A percentile compares a stretch with the other conserved stretches of the same genome.
phyloP scores from a whole-genome alignment of 2,329 filamentous ascomycete genomes.

The Thermothelomyces thermophilus region DNA sequence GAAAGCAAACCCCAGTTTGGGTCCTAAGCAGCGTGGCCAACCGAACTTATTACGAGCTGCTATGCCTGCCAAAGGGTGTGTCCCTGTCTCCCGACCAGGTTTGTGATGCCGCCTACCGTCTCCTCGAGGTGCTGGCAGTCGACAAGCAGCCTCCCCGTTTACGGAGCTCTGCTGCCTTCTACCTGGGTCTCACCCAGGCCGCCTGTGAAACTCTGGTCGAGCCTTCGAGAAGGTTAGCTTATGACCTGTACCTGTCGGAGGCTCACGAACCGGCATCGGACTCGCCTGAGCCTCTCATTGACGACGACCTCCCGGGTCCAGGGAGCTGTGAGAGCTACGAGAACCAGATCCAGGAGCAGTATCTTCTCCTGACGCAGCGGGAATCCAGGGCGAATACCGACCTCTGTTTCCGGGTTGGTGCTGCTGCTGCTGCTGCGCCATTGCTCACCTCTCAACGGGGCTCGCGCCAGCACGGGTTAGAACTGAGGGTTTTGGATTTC shows the following conservation, averaged over 20 bases:
- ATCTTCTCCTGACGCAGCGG: conserved; percentile 21
- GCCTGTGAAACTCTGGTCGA: conserved; percentile 45
- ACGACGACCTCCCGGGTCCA: conserved; percentile 11
- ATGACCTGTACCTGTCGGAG: conserved; percentile 33
- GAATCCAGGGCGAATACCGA: conserved; percentile 31
- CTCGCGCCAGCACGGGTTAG: conserved; percentile 4
- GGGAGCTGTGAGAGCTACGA: conserved; percentile 22
- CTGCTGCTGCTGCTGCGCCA: conserved; percentile 31
- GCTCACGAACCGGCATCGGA: conserved; percentile 23
- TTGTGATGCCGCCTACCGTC: conserved; percentile 38
- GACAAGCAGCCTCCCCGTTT: conserved; percentile 36
- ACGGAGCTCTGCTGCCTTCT: conserved; percentile 34
- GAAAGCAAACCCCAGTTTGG: not conserved
- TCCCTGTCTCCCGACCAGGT: conserved; percentile 32
- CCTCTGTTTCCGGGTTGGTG: conserved; percentile 34
- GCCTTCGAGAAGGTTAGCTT: conserved; percentile 35
- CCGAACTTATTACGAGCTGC: conserved; percentile 39
- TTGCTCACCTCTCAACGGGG: conserved; percentile 3
- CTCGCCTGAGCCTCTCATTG: conserved; percentile 15
- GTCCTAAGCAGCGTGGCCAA: conserved; percentile 10
- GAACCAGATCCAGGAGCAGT: conserved; percentile 21
- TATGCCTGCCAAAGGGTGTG: conserved; percentile 36
- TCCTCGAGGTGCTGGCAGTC: conserved; percentile 40
- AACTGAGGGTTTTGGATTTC: conserved; percentile 33
- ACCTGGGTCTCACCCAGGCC: conserved; percentile 36